These are phyloP conservation scores for Bullera alba DNA, from an alignment of 768 basidiomycete species.

Conservation along the genomic window DNA sequence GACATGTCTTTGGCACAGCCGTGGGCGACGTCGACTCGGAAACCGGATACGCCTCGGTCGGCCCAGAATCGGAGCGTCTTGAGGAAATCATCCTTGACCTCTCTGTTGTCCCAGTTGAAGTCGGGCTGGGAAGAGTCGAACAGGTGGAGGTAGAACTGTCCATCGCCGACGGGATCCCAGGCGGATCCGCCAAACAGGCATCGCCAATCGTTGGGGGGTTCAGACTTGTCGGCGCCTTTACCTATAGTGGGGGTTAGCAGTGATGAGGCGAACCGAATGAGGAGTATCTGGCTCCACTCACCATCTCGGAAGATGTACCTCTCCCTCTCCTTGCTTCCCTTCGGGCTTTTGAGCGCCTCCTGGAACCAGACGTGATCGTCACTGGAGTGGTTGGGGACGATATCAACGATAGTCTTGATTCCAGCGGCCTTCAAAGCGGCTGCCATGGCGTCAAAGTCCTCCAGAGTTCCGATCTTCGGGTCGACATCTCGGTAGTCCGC, in stretches of 20 bases:
- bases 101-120: slow-evolving; percentile 32
- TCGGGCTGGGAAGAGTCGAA: slow-evolving; percentile 39
- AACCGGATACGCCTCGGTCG: slow-evolving; percentile 34
- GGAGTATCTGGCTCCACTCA: slow-evolving; percentile 9
- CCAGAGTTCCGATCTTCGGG: slow-evolving; percentile 32
- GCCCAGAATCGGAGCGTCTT: slow-evolving; percentile 35
- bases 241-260: slow-evolving; percentile 5
- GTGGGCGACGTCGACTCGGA: slow-evolving; percentile 36
- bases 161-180: slow-evolving; percentile 31
- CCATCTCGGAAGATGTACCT: slow-evolving; percentile 38
- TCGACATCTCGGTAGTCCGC: slow-evolving; percentile 37
- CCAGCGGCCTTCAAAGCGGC: slow-evolving; percentile 17
- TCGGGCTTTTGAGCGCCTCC: slow-evolving; percentile 25
- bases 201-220: slow-evolving; percentile 32
- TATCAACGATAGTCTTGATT: slow-evolving; percentile 35
- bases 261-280: background rate
- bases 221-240: slow-evolving; percentile 21
- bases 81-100: slow-evolving; percentile 34
- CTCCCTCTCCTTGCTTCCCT: slow-evolving; percentile 21
- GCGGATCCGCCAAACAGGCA: slow-evolving; percentile 30
- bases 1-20: slow-evolving; percentile 28
- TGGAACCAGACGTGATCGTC: slow-evolving; percentile 41
- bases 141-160: slow-evolving; percentile 36
- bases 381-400: slow-evolving; percentile 38
- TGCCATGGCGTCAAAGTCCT: slow-evolving; percentile 38